These are phyloP conservation scores for Spirogloea muscicola DNA, from an alignment of 139 green algal species.

Conservation along the genomic window DNA sequence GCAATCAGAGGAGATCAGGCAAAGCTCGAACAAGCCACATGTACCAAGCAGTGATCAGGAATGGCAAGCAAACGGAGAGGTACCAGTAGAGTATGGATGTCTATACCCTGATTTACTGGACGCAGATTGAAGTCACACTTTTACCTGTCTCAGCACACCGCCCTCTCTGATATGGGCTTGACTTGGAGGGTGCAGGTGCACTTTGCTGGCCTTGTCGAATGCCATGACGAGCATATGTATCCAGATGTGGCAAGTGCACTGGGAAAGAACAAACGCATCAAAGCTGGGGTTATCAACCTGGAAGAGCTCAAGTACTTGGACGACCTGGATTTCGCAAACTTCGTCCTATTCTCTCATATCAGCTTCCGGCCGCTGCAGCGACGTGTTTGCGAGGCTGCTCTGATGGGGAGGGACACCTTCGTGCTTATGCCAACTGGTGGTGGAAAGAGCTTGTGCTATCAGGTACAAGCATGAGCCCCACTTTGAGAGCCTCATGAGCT, in stretches of 20 bases:
- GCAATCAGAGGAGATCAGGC: too few species aligned
- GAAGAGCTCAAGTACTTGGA: slow-evolving; percentile 26
- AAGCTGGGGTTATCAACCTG: neutral
- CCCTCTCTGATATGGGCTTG: too few species aligned
- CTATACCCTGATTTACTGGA: too few species aligned
- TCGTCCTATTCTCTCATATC: slow-evolving; percentile 39
- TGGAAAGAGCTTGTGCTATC: slow-evolving; percentile 80
- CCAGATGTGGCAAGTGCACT: neutral
- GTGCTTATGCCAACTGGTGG: slow-evolving; percentile 93
- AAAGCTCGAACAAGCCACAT: too few species aligned
- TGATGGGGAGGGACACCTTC: slow-evolving; percentile 72
- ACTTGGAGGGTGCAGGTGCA: too few species aligned
- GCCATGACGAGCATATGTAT: slow-evolving; percentile 1
- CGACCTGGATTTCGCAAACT: slow-evolving; percentile 23
- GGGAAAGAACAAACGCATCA: neutral
- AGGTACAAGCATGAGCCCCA: slow-evolving; percentile 32
- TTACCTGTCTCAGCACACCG: neutral
- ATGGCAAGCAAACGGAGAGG: too few species aligned
- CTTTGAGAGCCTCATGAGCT: too few species aligned
- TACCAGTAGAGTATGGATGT: too few species aligned
- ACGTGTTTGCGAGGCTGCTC: slow-evolving; percentile 61
- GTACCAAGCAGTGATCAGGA: too few species aligned
- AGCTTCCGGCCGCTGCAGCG: slow-evolving; percentile 49
- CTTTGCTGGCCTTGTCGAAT: neutral
- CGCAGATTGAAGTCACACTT: neutral